These are phyloP conservation scores for Capniomyces stellatus DNA, from an alignment of 371 early-diverging fungal genomes.

Conservation along the genomic window DNA sequence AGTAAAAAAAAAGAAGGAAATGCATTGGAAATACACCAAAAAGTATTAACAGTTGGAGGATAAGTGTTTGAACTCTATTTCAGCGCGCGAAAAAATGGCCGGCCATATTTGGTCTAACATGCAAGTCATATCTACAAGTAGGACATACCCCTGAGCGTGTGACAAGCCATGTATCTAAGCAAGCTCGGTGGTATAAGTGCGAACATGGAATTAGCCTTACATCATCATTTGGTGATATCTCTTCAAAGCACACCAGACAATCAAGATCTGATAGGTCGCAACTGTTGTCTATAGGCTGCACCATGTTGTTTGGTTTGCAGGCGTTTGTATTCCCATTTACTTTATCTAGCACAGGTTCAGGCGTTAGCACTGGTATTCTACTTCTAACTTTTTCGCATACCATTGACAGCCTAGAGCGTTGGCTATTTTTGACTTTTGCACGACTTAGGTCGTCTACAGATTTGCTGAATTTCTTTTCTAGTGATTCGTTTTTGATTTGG, in stretches of 20 bases:
- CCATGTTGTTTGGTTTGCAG: neutral
- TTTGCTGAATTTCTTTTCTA: neutral
- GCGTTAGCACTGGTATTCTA: neutral
- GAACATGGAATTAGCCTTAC: neutral
- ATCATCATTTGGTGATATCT: neutral
- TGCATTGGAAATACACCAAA: too few species aligned
- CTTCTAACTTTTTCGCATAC: neutral
- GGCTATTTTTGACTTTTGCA: too few species aligned
- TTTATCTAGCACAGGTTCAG: neutral
- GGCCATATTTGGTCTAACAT: too few species aligned
- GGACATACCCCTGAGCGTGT: slow-evolving; percentile 1
- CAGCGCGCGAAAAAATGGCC: too few species aligned
- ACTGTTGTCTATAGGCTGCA: neutral
- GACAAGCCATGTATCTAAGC: slow-evolving; percentile 3
- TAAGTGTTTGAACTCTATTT: too few species aligned
- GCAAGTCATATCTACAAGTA: slow-evolving; percentile 1
- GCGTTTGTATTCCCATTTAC: neutral
- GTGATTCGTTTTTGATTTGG: too few species aligned
- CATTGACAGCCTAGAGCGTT: neutral
- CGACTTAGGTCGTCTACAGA: neutral
- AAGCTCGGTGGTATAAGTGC: neutral
- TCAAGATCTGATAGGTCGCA: neutral
- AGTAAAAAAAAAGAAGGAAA: too few species aligned
- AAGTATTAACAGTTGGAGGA: too few species aligned
- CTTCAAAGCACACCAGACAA: slow-evolving; percentile 5